Evolutionary conservation across 2,329 filamentous ascomycete species (phyloP).

Genomic region (Dryadomyces quercivorus): DNA sequence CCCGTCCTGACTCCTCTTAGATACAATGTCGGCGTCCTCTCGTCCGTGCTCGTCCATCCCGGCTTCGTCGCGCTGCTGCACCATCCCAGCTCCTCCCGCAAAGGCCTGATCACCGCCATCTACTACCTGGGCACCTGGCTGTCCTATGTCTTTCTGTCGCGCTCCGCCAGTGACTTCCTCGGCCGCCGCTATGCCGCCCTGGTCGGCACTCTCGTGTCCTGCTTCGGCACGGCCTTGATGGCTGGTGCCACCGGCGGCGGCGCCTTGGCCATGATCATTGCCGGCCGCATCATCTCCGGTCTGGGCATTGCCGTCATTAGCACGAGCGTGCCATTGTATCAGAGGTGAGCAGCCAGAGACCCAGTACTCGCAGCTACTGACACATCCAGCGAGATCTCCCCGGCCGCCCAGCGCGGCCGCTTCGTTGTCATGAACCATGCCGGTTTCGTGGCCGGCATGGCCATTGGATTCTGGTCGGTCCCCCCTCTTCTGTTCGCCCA

Average conservation of each 20-base stretch:
- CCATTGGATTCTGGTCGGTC: constrained; percentile 39
- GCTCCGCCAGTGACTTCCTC: constrained; percentile 35
- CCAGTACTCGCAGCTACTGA: neutral
- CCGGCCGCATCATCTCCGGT: constrained; percentile 39
- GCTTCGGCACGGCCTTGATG: constrained; percentile 36
- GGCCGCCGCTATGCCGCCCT: constrained; percentile 40
- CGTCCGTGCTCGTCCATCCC: constrained; percentile 41
- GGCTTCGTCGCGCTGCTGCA: constrained; percentile 37
- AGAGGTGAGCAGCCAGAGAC: constrained; percentile 27
- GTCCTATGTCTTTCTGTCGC: constrained; percentile 42
- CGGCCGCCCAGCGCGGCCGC: constrained; percentile 37
- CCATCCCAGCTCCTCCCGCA: constrained; percentile 30
- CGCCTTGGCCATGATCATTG: constrained; percentile 34
- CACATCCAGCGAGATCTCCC: constrained; percentile 36
- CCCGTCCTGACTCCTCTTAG: constrained; percentile 16
- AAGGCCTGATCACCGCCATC: constrained; percentile 40
- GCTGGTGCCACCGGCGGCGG: constrained; percentile 26
- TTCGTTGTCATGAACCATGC: constrained; percentile 49
- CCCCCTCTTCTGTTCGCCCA: neutral
- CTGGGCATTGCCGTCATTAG: constrained; percentile 42
- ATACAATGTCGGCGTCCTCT: constrained; percentile 46
- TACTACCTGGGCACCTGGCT: constrained; percentile 46
- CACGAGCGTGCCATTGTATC: constrained; percentile 44
- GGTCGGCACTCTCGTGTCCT: constrained; percentile 31
- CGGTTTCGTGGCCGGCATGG: constrained; percentile 42